Conservation (phyloP, 352 stramenopile species). For the Pythium plurisporium region DNA sequence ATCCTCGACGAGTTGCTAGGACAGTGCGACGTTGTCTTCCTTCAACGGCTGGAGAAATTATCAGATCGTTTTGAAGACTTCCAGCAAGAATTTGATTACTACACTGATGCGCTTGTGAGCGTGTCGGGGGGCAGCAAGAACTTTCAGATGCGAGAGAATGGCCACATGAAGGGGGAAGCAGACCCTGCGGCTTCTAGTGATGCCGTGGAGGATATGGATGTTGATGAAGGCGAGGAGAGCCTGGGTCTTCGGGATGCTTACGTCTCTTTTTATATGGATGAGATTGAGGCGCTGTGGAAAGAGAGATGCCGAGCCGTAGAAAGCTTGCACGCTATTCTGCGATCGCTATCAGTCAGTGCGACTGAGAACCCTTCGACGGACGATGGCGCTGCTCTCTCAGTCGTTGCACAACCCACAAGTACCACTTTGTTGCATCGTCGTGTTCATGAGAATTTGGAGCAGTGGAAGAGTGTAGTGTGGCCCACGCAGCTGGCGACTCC, state of each 20-base stretch:
- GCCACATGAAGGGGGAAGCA: conserved; percentile 13
- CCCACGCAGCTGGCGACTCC: conserved; percentile 37
- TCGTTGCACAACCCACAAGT: not conserved
- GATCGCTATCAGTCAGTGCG: conserved; percentile 30
- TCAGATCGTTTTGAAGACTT: conserved; percentile 68
- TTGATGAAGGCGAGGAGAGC: conserved; percentile 36
- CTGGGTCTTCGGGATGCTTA: conserved; percentile 58
- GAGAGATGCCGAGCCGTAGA: conserved; percentile 72
- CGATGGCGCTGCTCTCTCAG: not conserved
- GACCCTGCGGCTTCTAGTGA: conserved; percentile 4
- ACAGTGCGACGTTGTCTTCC: conserved; percentile 65
- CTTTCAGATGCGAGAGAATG: conserved; percentile 8
- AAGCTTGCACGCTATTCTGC: conserved; percentile 68
- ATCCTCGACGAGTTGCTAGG: conserved; percentile 59
- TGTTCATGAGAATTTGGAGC: conserved; percentile 21
- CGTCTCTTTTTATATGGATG: conserved; percentile 72
- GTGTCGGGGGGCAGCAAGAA: conserved; percentile 24
- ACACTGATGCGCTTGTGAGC: conserved; percentile 49
- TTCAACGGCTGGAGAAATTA: conserved; percentile 60
- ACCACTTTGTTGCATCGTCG: conserved; percentile 14
- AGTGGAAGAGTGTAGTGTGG: conserved; percentile 71
- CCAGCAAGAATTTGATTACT: conserved; percentile 76
- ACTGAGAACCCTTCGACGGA: not conserved
- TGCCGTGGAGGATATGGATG: conserved; percentile 11
- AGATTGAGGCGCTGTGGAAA: conserved; percentile 81